Evolutionary conservation across 208 protist species (phyloP), one percentile per base, ranked within the genome.

Genomic region (Angomonas desouzai): DNA sequence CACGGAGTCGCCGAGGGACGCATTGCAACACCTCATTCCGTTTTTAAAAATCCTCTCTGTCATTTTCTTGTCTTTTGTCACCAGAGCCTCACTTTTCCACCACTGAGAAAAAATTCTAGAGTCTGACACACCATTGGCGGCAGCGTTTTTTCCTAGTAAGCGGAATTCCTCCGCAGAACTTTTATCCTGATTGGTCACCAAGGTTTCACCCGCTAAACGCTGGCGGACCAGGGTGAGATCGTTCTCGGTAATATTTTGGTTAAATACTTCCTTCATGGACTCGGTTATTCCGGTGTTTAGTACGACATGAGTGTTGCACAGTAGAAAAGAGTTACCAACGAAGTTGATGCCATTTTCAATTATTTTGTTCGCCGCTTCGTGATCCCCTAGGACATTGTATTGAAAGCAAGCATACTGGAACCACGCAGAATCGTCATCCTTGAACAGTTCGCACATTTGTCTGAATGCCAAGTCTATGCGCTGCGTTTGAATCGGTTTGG

Each of bases 101-200:
- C 89, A 94, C 66, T 94, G 89, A 28, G 83, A 78, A 74, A 83
- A 94, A 36, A 94, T 66, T 65, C 81, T 83, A 83, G 85, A 92
- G 47, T 92, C 85, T n/a, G 62, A 64, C 27, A 91, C 34, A 57
- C 64, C 70, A 30, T 84, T 61, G 25, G 74, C 62, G 32, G 76
- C 83, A 1, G 89, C 89, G 4, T 40, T 43, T 60, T 94, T 92
- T 7, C 89, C 89, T 55, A 75, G 48, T 16, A 64, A 53, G 20
- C 89, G 79, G 28, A 94, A 68, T 0, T 56, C 27, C 48, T 83
- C 83, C 1, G 81, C 23, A 9, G 61, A 40, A 1, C 73, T 67
- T 33, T 74, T 83, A 25, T 56, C 18, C 29, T 3, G 4, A 22
- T 43, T 71, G 45, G 48, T 28, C 49, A 71, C 58, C 29, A 48